Conservation (phyloP, 208 protist genomes). For the Trypanosoma avium region DNA sequence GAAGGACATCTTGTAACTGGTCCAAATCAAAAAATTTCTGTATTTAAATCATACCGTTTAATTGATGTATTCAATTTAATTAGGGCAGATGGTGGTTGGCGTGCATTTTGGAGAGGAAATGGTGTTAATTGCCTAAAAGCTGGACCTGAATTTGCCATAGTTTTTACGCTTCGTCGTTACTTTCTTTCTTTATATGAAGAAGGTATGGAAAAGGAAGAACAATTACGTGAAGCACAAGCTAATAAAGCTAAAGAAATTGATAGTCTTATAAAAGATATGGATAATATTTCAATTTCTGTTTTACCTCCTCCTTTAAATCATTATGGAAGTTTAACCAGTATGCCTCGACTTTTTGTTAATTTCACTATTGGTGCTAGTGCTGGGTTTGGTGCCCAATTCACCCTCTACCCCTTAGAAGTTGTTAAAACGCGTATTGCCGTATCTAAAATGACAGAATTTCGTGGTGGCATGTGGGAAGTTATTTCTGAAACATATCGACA, state of each 20-base stretch:
- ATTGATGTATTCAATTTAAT: conserved; percentile 77
- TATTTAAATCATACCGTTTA: conserved; percentile 50
- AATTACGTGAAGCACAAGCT: conserved; percentile 12
- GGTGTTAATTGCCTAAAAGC: conserved; percentile 90
- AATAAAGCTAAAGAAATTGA: not conserved
- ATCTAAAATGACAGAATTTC: conserved; percentile 65
- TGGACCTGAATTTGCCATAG: conserved; percentile 88
- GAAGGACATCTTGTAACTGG: conserved; percentile 72
- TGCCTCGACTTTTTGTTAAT: conserved; percentile 78
- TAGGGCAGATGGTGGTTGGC: conserved; percentile 69
- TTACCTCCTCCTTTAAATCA: conserved; percentile 62
- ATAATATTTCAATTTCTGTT: conserved; percentile 30
- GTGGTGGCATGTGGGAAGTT: conserved; percentile 63
- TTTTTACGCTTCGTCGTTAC: conserved; percentile 86
- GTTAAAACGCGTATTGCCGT: conserved; percentile 89
- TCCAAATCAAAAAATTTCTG: conserved; percentile 11
- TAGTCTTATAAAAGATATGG: not conserved
- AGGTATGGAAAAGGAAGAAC: conserved; percentile 58
- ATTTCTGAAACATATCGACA: conserved; percentile 54
- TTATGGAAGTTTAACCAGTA: conserved; percentile 35
- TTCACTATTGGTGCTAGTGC: conserved; percentile 82
- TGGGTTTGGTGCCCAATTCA: conserved; percentile 81
- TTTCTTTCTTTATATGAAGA: conserved; percentile 81
- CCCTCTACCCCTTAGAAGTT: conserved; percentile 91
- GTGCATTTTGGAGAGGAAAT: conserved; percentile 89